Base-by-base conservation (phyloP, 2,329 filamentous ascomycete species). In the Erysiphe pulchra region DNA sequence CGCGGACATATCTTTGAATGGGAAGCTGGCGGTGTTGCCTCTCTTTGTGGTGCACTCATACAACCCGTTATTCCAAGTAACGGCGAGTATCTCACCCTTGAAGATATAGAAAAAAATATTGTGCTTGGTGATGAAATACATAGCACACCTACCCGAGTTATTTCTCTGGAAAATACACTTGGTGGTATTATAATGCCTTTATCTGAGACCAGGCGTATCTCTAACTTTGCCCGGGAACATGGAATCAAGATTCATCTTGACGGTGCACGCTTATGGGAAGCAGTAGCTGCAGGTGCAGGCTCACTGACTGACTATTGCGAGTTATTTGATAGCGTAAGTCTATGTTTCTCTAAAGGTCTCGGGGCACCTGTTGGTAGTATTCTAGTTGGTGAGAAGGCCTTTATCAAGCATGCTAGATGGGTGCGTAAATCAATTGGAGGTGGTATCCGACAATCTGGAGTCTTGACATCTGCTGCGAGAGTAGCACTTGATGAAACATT, bases 81-180 rank as follows among this genome's bases (percentile, higher is more conserved):
- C 60, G 76, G 75, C 11, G 64, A 69, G 14, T 73, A 92, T 56
- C 54, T 69, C 5, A 69, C 64, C 0, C 53, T 67, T 0, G 62
- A 67, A 47, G 86, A 93, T 54, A 63, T 93, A 13, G 61, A 77
- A 56, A 68, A 72, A 49, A 64, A 80, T 50, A 73, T 71, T 4
- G 67, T 78, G 0, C 57, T 85, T 0, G 53, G 68, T 51, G 70
- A 80, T 46, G 73, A 92, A 53, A 70, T 90, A 17, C 83, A 92
- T 58, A 66, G 68, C 31, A 85, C 80, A 55, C 84, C 85, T 0
- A 92, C 85, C 0, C 73, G 73, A 40, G 71, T 93, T 44, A 82
- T 94, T 52, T 77, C 73, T 50, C 65, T 93, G 42, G 85, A 94
- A 57, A 93, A 92, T 58, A 93, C 86, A 1, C 69, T 92, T 44